These are phyloP conservation scores for Aspergillus saccharolyticus DNA, from an alignment of 495 filamentous ascomycete genomes.

Conservation along the genomic window DNA sequence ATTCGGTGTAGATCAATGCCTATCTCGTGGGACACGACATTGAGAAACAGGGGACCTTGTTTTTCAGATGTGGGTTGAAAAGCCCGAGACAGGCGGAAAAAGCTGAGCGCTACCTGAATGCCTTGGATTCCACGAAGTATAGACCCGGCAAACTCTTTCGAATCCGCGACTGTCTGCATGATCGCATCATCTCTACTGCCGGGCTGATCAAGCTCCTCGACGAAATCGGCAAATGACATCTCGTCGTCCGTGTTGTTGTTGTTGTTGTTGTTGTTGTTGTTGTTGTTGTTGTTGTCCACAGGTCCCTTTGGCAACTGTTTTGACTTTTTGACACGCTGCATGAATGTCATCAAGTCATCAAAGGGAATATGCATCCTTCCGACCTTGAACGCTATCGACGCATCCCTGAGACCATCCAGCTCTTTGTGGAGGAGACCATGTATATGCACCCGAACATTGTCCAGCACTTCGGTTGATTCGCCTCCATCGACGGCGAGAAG, in stretches of 20 bases:
- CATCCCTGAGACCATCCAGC: conserved; percentile 81
- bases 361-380: conserved; percentile 86
- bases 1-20: conserved; percentile 90
- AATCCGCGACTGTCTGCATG: conserved; percentile 84
- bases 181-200: conserved; percentile 70
- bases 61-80: conserved; percentile 59
- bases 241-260: conserved; percentile 45
- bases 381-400: conserved; percentile 83
- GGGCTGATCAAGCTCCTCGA: conserved; percentile 71
- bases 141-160: conserved; percentile 86
- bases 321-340: conserved; percentile 44
- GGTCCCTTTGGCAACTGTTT: conserved; percentile 27
- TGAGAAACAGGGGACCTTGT: conserved; percentile 69
- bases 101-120: conserved; percentile 92
- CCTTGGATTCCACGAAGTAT: conserved; percentile 90
- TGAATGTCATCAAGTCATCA: conserved; percentile 70
- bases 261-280: too few relatives aligned
- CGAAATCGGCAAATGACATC: conserved; percentile 65
- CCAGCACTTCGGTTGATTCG: conserved; percentile 83
- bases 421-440: conserved; percentile 90
- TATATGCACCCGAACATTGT: conserved; percentile 80
- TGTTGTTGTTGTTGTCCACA: conserved; percentile 34
- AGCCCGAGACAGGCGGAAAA: conserved; percentile 77
- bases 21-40: conserved; percentile 91
- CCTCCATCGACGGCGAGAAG: conserved; percentile 80